Percentiles rank a stretch among this genome's conserved stretches.
phyloP scores from a whole-genome alignment of 1,139 yeast genomes.

The Geotrichum europaeum region DNA sequence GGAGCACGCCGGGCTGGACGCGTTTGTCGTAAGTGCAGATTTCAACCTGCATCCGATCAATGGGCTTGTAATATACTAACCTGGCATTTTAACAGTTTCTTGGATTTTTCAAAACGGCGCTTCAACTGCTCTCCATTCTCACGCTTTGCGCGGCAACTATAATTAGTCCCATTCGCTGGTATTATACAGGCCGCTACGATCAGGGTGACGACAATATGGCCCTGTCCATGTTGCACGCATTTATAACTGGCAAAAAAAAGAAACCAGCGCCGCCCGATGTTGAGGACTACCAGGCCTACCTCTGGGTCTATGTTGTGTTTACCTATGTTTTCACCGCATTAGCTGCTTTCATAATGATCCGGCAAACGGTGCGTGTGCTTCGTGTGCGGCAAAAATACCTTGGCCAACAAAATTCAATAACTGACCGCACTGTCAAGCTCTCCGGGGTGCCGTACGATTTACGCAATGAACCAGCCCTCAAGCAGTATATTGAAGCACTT shows the following conservation, averaged over 20 bases:
- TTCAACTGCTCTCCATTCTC: conserved; percentile 52
- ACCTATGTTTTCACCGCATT: conserved; percentile 76
- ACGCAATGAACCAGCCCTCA: conserved; percentile 61
- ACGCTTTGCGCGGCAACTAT: conserved; percentile 57
- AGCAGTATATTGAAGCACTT: conserved; percentile 65
- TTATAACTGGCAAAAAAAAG: neutral
- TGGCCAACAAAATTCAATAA: conserved; percentile 82
- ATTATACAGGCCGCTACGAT: conserved; percentile 63
- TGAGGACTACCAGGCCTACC: conserved; percentile 30
- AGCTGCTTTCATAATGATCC: conserved; percentile 54
- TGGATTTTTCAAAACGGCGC: conserved; percentile 76
- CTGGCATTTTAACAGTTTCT: conserved; percentile 29
- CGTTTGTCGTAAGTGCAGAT: conserved; percentile 50
- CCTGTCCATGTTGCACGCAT: neutral
- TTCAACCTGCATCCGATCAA: neutral
- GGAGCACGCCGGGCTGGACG: conserved; percentile 89
- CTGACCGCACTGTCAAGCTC: conserved; percentile 83
- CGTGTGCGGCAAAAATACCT: conserved; percentile 72
- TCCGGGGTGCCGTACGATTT: conserved; percentile 84
- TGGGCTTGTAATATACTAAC: neutral
- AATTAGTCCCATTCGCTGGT: conserved; percentile 67
- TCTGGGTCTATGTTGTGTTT: conserved; percentile 79
- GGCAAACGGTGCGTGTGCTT: conserved; percentile 67
- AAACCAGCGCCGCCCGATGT: neutral
- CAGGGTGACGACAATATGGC: conserved; percentile 41